Percentiles rank a stretch among this genome's conserved stretches.
Evolutionary conservation across 169 alveolate species (phyloP).

Genomic region (Plasmodium vivax): DNA sequence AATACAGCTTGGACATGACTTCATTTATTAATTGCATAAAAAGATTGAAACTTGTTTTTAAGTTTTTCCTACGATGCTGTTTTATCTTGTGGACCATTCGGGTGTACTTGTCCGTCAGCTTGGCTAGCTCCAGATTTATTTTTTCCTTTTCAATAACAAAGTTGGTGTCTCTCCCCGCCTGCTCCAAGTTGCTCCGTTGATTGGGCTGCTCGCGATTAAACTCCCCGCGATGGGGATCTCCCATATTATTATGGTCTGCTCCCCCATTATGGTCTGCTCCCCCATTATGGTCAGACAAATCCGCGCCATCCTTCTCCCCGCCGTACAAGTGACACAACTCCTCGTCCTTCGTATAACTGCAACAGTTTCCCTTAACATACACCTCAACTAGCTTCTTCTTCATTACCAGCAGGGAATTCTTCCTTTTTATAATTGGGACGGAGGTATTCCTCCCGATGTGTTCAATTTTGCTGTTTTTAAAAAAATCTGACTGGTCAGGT

Average conservation of each 20-base stretch:
- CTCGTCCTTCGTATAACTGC: constrained; percentile 42
- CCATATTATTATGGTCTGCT: not conserved
- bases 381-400: constrained; percentile 25
- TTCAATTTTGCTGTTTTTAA: constrained; percentile 29
- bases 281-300: not conserved
- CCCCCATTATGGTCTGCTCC: not conserved
- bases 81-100: constrained; percentile 15
- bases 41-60: constrained; percentile 38
- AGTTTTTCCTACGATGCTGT: constrained; percentile 33
- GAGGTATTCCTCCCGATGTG: constrained; percentile 24
- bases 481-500: constrained; percentile 6
- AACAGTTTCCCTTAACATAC: constrained; percentile 56
- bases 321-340: not conserved
- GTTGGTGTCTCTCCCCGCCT: constrained; percentile 7
- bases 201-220: not conserved
- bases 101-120: constrained; percentile 15
- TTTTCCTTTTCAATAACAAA: constrained; percentile 53
- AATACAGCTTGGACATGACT: constrained; percentile 45
- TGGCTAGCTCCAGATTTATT: constrained; percentile 15
- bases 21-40: constrained; percentile 67
- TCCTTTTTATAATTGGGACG: constrained; percentile 31
- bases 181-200: not conserved
- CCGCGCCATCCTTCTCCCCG: not conserved
- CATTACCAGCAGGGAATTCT: not conserved
- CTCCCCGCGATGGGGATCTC: not conserved